Percentiles rank a stretch among this genome's conserved stretches.
phyloP scores from a whole-genome alignment of 75 land plant species.

The Adiantum capillusveneris region DNA sequence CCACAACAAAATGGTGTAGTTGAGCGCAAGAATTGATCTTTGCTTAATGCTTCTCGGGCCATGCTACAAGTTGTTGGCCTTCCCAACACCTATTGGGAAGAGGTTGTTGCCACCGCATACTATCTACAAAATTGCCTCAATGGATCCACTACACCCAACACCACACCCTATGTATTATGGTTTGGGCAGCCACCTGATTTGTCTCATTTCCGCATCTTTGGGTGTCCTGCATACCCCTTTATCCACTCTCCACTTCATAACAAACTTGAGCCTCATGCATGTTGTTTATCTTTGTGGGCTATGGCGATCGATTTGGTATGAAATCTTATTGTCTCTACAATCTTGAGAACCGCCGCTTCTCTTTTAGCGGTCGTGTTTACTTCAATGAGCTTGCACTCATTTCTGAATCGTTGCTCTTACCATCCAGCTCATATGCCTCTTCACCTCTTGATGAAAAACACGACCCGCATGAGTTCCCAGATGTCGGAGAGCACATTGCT shows the following conservation, averaged over 20 bases:
- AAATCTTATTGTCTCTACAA: not conserved
- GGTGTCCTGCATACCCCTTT: not conserved
- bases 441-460: too few species aligned
- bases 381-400: too few species aligned
- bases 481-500: too few species aligned
- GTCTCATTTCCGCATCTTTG: conserved; percentile 1
- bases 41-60: not conserved
- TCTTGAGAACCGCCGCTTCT: too few species aligned
- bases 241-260: not conserved
- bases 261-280: not conserved
- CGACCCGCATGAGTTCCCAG: too few species aligned
- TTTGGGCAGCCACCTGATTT: not conserved
- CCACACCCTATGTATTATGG: conserved; percentile 10
- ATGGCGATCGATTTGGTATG: not conserved
- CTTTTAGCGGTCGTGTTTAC: too few species aligned
- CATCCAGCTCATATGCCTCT: too few species aligned
- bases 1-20: conserved; percentile 6
- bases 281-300: not conserved
- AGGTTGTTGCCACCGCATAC: conserved; percentile 4
- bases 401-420: too few species aligned
- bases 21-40: conserved; percentile 3
- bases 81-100: conserved; percentile 13
- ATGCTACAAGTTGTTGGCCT: conserved; percentile 7
- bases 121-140: conserved; percentile 7
- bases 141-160: not conserved